Conservation (phyloP, 257 asterid genomes). For the Jasminum sambac region DNA sequence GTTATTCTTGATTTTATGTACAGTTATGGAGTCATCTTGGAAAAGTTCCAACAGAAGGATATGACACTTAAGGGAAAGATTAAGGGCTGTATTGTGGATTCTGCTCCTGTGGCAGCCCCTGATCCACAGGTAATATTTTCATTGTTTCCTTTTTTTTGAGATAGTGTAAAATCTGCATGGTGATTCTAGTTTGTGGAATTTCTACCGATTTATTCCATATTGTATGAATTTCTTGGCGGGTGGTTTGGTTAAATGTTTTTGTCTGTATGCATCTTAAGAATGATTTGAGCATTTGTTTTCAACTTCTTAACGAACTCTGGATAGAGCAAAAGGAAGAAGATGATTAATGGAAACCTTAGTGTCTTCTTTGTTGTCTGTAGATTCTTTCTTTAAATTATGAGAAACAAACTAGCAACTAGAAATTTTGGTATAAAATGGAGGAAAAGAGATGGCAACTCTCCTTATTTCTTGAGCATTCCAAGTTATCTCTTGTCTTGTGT, state of each 20-base stretch:
- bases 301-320: background rate
- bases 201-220: background rate
- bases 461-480: background rate
- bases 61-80: conserved; percentile 53
- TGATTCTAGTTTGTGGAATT: background rate
- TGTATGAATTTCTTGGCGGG: background rate
- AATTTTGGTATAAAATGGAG: background rate
- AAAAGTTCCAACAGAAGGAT: conserved; percentile 71
- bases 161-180: background rate
- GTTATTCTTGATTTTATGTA: conserved; percentile 16
- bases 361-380: background rate
- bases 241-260: background rate
- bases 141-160: background rate
- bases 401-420: background rate
- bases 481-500: background rate
- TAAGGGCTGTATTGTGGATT: conserved; percentile 88
- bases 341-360: background rate
- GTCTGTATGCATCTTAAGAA: background rate
- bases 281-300: background rate
- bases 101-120: conserved; percentile 85
- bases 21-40: conserved; percentile 89
- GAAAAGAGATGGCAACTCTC: background rate
- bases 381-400: background rate
- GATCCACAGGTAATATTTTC: conserved; percentile 80
- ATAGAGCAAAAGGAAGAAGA: background rate